Conservation (phyloP, 2,329 filamentous ascomycete genomes). For the Seiridium unicorne region DNA sequence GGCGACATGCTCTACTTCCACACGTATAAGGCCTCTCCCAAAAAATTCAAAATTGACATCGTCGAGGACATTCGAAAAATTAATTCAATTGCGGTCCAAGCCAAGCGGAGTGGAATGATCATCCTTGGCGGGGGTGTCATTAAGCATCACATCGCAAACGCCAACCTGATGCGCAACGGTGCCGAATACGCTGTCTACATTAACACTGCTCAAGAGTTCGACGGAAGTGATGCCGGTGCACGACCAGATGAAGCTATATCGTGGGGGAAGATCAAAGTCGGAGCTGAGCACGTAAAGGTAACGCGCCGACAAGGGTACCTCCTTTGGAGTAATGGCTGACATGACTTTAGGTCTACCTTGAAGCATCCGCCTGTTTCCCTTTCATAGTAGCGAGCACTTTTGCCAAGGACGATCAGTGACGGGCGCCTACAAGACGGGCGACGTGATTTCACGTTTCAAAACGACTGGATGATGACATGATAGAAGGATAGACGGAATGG, state of each 20-base stretch:
- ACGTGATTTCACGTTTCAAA: background rate
- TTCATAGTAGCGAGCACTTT: constrained; percentile 68
- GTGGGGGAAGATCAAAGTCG: constrained; percentile 96
- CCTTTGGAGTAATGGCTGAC: background rate
- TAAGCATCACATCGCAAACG: constrained; percentile 98
- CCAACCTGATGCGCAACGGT: constrained; percentile 95
- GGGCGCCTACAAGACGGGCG: background rate
- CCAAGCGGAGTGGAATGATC: constrained; percentile 90
- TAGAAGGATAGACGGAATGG: background rate
- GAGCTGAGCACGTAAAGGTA: constrained; percentile 87
- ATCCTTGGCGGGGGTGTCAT: constrained; percentile 92
- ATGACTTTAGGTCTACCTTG: constrained; percentile 54
- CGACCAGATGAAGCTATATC: constrained; percentile 95
- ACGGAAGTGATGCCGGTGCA: constrained; percentile 93
- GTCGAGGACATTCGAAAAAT: constrained; percentile 91
- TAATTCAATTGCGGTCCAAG: constrained; percentile 86
- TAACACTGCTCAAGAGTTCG: constrained; percentile 96
- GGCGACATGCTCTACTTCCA: constrained; percentile 99
- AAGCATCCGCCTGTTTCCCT: constrained; percentile 64
- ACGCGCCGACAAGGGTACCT: constrained; percentile 17
- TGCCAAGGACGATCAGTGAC: constrained; percentile 44
- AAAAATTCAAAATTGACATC: constrained; percentile 82
- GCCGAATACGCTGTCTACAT: constrained; percentile 97
- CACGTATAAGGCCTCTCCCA: constrained; percentile 84
- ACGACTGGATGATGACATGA: background rate